phyloP scores from a whole-genome alignment of 495 filamentous ascomycete genomes.

The Neurospora hispaniola region DNA sequence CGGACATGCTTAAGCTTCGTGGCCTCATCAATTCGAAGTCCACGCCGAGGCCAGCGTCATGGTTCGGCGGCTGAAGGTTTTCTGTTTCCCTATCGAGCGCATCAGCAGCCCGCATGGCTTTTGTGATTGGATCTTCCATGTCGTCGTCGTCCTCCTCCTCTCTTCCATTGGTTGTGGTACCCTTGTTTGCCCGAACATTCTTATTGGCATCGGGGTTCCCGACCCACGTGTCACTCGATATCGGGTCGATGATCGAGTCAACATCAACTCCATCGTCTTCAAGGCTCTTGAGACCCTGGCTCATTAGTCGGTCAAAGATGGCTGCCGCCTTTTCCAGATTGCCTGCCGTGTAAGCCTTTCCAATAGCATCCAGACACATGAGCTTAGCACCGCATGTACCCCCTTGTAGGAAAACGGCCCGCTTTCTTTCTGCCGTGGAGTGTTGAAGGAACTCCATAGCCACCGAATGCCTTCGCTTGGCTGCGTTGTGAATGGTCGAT shows the following conservation, averaged over 20 bases:
- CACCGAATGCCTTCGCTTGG: slow-evolving; percentile 26
- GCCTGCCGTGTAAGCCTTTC: slow-evolving; percentile 29
- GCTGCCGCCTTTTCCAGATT: slow-evolving; percentile 31
- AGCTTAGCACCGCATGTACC: slow-evolving; percentile 36
- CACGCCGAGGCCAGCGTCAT: slow-evolving; percentile 28
- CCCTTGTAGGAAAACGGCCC: slow-evolving; percentile 41
- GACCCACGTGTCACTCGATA: background rate
- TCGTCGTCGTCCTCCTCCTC: background rate
- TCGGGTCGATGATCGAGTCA: background rate
- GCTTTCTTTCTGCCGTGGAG: slow-evolving; percentile 28
- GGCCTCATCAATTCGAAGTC: slow-evolving; percentile 9
- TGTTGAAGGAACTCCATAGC: slow-evolving; percentile 34
- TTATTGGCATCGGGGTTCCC: background rate
- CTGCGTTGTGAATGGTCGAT: slow-evolving; percentile 30
- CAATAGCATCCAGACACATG: slow-evolving; percentile 34
- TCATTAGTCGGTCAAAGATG: slow-evolving; percentile 33
- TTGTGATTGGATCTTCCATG: slow-evolving; percentile 27
- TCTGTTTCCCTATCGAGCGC: slow-evolving; percentile 38
- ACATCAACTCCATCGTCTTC: slow-evolving; percentile 2
- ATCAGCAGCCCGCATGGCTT: slow-evolving; percentile 41
- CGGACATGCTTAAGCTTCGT: slow-evolving; percentile 27
- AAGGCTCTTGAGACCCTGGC: slow-evolving; percentile 28
- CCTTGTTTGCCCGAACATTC: background rate
- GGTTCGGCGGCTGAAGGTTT: slow-evolving; percentile 24
- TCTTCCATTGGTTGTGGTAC: background rate